Evolutionary conservation across 257 asterid genomes (phyloP).

Genomic region (Ilex asprella): DNA sequence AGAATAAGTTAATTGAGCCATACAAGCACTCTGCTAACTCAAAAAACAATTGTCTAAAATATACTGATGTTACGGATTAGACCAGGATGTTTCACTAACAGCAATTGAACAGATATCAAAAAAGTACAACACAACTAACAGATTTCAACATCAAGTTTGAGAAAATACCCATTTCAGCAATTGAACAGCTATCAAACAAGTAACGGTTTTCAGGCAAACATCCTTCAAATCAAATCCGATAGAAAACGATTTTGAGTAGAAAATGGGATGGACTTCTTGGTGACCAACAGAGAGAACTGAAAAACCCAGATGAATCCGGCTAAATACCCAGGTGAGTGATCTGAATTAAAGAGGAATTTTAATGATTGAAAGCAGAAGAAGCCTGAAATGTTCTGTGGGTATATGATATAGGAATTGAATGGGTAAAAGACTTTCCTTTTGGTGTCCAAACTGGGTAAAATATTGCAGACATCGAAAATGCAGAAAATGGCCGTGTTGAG

Average conservation of each 20-base stretch:
- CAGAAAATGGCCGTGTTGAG: neutral
- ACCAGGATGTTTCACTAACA: no score
- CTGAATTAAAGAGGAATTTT: no score
- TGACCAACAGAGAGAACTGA: neutral
- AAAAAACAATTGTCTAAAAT: neutral
- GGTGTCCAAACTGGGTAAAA: neutral
- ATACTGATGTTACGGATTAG: neutral
- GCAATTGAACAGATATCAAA: neutral
- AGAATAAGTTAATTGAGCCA: slow-evolving; percentile 43
- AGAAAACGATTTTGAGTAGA: no score
- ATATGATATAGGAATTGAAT: neutral
- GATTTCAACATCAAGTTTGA: neutral
- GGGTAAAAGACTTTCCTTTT: neutral
- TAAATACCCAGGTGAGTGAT: neutral
- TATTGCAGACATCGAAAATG: neutral
- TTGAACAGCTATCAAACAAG: no score
- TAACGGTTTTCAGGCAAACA: no score
- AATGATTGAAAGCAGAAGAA: neutral
- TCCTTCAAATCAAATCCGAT: no score
- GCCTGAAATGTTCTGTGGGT: neutral
- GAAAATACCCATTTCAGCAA: no score
- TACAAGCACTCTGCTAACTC: slow-evolving; percentile 6
- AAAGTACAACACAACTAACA: neutral
- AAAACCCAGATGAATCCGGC: neutral
- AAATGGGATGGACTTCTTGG: neutral